Conservation (phyloP, 1,284 basidiomycete genomes). For the Schizophyllum amplum region DNA sequence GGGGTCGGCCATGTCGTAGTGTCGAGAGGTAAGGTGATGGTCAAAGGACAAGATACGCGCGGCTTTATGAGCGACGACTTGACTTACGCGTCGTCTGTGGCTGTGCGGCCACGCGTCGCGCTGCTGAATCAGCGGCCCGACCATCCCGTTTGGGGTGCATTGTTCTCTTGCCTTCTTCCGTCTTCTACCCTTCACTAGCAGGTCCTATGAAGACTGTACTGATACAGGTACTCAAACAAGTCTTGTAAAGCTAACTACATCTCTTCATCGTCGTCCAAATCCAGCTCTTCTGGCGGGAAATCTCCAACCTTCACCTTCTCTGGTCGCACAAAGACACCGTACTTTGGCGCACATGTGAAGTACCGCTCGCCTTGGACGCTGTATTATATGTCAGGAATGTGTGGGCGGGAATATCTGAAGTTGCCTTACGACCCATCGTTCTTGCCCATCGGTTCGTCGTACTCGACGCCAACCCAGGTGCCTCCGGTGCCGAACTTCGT, state of each 20-base stretch:
- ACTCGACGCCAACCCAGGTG: slow-evolving; percentile 89
- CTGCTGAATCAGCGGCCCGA: not conserved
- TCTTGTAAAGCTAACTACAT: slow-evolving; percentile 36
- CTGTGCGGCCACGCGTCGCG: not conserved
- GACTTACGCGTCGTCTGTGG: not conserved
- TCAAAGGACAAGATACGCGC: slow-evolving; percentile 9
- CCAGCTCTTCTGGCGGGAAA: slow-evolving; percentile 71
- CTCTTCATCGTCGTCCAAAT: slow-evolving; percentile 66
- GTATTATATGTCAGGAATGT: slow-evolving; percentile 5
- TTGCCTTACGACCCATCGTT: slow-evolving; percentile 85
- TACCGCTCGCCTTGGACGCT: slow-evolving; percentile 85
- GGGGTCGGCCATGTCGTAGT: slow-evolving; percentile 56
- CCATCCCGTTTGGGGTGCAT: not conserved
- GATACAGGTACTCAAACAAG: not conserved
- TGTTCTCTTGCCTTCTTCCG: not conserved
- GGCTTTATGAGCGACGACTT: not conserved
- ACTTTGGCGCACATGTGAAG: slow-evolving; percentile 71
- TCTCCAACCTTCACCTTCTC: slow-evolving; percentile 83
- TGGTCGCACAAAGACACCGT: slow-evolving; percentile 84
- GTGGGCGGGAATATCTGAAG: slow-evolving; percentile 6
- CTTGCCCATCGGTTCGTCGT: slow-evolving; percentile 95
- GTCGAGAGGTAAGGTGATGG: slow-evolving; percentile 1
- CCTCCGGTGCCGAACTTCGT: slow-evolving; percentile 71
- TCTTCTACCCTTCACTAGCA: not conserved
- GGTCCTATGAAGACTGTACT: not conserved